phyloP scores from a whole-genome alignment of 2,329 filamentous ascomycete genomes.

The Ilyonectria robusta region DNA sequence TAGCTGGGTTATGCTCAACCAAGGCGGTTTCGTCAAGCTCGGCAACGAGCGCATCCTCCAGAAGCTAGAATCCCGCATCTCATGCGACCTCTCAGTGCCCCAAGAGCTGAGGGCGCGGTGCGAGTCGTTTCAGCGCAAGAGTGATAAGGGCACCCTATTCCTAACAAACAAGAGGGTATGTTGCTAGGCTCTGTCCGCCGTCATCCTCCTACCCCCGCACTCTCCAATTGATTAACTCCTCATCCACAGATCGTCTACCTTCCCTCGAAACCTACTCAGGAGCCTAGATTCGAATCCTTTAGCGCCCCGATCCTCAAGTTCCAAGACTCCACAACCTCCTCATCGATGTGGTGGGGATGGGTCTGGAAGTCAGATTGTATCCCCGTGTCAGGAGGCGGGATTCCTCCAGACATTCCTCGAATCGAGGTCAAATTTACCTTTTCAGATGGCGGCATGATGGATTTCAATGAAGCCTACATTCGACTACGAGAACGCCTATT shows the following conservation, averaged over 20 bases:
- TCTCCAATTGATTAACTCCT: conserved; percentile 13
- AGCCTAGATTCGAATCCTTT: conserved; percentile 82
- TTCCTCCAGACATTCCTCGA: conserved; percentile 79
- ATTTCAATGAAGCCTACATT: conserved; percentile 88
- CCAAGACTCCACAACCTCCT: conserved; percentile 83
- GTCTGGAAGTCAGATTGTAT: conserved; percentile 87
- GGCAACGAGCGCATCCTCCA: conserved; percentile 87
- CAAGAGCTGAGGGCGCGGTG: conserved; percentile 73
- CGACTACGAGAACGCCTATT: conserved; percentile 86
- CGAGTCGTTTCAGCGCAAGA: conserved; percentile 77
- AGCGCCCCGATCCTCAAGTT: conserved; percentile 90
- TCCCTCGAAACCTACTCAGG: conserved; percentile 76
- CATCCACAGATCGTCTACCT: conserved; percentile 84
- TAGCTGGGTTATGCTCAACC: conserved; percentile 93
- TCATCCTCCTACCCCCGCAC: background rate
- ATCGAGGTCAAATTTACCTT: conserved; percentile 90
- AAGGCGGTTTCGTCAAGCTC: conserved; percentile 84
- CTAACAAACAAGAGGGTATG: conserved; percentile 87
- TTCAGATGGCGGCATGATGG: conserved; percentile 94
- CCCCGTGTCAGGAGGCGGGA: conserved; percentile 86
- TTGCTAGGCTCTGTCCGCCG: background rate
- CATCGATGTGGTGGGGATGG: conserved; percentile 94
- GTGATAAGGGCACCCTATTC: conserved; percentile 81
- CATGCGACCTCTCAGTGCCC: conserved; percentile 80
- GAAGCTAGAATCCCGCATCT: conserved; percentile 84